Evolutionary conservation across 768 basidiomycete species (phyloP).

Genomic region (Mycena crocata): DNA sequence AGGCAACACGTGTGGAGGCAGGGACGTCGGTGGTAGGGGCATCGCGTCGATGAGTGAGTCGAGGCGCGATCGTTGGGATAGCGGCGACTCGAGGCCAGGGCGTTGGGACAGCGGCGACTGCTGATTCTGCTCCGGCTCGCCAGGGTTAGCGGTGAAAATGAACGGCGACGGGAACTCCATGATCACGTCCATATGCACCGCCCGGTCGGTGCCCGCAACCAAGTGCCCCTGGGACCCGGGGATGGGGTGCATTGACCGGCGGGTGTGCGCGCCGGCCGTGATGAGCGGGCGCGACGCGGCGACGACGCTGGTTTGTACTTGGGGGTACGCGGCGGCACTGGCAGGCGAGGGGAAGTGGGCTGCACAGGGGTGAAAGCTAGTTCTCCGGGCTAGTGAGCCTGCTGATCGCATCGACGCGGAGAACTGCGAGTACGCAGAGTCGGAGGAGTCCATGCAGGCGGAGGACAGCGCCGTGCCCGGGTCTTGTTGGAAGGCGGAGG

Average conservation of each 20-base stretch:
- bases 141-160: background rate
- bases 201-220: background rate
- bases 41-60: conserved; percentile 7
- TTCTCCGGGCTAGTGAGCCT: background rate
- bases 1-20: too few relatives aligned
- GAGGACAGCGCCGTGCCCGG: background rate
- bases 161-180: conserved; percentile 19
- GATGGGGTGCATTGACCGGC: conserved; percentile 15
- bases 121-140: background rate
- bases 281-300: background rate
- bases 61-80: conserved; percentile 10
- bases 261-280: background rate
- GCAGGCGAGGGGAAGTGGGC: background rate
- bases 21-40: background rate
- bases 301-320: background rate
- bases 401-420: background rate
- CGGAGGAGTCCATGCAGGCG: conserved; percentile 21
- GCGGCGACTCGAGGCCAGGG: conserved; percentile 8
- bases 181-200: conserved; percentile 5
- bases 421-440: background rate
- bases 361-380: background rate
- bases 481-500: background rate
- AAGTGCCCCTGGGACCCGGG: conserved; percentile 5
- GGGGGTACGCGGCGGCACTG: too few relatives aligned
- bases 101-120: background rate